Evolutionary conservation across 1,139 yeast genomes (phyloP).

Genomic region (Hansenula lynferdii): DNA sequence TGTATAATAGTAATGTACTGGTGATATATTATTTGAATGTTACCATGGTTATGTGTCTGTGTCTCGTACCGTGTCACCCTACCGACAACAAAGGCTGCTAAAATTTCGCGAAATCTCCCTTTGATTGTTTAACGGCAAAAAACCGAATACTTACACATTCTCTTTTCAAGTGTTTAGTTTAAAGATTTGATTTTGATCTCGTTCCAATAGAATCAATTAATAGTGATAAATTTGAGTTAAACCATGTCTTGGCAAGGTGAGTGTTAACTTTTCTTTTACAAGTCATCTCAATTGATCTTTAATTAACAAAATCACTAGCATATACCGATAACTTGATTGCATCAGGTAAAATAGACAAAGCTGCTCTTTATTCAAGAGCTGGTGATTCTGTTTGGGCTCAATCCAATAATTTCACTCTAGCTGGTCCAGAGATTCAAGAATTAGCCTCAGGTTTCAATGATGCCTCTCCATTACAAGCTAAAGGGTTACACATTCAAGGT

Average conservation of each 20-base stretch:
- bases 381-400: slow-evolving; percentile 97
- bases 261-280: too few relatives aligned
- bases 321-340: slow-evolving; percentile 90
- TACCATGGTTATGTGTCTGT: background rate
- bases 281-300: background rate
- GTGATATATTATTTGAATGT: background rate
- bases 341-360: slow-evolving; percentile 85
- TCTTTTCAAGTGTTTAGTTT: background rate
- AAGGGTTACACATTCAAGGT: slow-evolving; percentile 81
- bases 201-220: too few relatives aligned
- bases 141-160: background rate
- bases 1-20: background rate
- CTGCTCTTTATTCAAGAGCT: slow-evolving; percentile 89
- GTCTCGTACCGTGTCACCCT: background rate
- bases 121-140: too few relatives aligned
- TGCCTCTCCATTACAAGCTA: slow-evolving; percentile 72
- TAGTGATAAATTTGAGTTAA: background rate
- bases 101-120: background rate
- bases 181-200: too few relatives aligned
- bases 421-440: slow-evolving; percentile 65
- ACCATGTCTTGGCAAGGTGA: slow-evolving; percentile 25
- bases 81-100: background rate
- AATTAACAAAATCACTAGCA: slow-evolving; percentile 42
- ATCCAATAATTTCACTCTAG: slow-evolving; percentile 64
- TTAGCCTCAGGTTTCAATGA: slow-evolving; percentile 79